These are phyloP conservation scores for Solanum clarkiae DNA, from an alignment of 257 asterid genomes.

Conservation along the genomic window DNA sequence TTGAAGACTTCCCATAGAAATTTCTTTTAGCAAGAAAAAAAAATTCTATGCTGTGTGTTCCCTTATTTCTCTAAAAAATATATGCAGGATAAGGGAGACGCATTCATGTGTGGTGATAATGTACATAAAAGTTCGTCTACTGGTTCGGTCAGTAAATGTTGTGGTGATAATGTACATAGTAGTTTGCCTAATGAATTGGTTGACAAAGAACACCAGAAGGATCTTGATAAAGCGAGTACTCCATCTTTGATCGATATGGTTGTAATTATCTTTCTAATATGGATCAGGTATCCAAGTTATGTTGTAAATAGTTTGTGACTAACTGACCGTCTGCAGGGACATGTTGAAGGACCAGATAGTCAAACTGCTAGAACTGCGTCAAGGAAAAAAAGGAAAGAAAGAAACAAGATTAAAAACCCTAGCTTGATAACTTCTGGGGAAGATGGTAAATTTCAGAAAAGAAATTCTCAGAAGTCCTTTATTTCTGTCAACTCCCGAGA, in stretches of 20 bases:
- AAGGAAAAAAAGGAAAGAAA: conserved; percentile 72
- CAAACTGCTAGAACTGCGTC: conserved; percentile 42
- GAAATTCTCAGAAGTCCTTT: conserved; percentile 23
- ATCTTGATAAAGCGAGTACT: conserved; percentile 26
- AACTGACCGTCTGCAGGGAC: conserved; percentile 59
- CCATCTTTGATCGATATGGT: conserved; percentile 48
- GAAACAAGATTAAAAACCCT: conserved; percentile 48
- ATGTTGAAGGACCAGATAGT: conserved; percentile 39
- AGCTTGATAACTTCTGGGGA: conserved; percentile 26
- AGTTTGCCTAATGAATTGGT: conserved; percentile 21
- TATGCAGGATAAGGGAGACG: conserved; percentile 47
- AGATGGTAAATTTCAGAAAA: conserved; percentile 35
- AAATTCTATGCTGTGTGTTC: neutral
- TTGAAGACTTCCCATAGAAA: conserved; percentile 3
- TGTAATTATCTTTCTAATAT: conserved; percentile 33
- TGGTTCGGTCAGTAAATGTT: neutral
- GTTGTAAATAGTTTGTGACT: conserved; percentile 40
- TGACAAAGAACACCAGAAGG: conserved; percentile 24
- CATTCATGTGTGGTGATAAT: conserved; percentile 8
- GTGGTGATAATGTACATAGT: conserved; percentile 23
- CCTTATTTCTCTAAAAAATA: neutral
- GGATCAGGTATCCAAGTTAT: conserved; percentile 16
- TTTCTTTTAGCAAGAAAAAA: conserved; percentile 1
- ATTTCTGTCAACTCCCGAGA: conserved; percentile 21
- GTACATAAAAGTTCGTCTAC: neutral